A percentile compares a stretch with the other conserved stretches of the same genome.
phyloP scores from a whole-genome alignment of 306 rosid species.

The Urtica urens region DNA sequence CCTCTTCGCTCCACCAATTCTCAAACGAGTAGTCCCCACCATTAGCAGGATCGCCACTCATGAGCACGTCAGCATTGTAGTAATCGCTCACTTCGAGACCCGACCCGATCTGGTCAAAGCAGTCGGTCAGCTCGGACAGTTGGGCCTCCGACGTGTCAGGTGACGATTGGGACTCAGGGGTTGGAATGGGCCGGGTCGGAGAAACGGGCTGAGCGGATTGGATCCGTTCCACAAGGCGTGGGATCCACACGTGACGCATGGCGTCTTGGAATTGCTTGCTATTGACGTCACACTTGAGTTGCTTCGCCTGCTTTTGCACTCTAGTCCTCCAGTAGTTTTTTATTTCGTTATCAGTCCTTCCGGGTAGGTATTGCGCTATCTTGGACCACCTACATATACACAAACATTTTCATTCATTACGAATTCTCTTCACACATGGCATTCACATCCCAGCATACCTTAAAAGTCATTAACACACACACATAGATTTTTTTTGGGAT shows the following conservation, averaged over 20 bases:
- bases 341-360: conserved; percentile 89
- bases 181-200: background rate
- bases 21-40: conserved; percentile 37
- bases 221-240: conserved; percentile 67
- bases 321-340: conserved; percentile 95
- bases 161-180: conserved; percentile 1
- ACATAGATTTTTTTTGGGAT: background rate
- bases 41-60: conserved; percentile 4
- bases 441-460: background rate
- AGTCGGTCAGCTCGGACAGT: conserved; percentile 17
- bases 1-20: conserved; percentile 60
- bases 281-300: conserved; percentile 78
- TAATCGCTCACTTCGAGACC: conserved; percentile 10
- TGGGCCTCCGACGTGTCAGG: conserved; percentile 24
- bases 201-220: conserved; percentile 25
- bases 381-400: conserved; percentile 65
- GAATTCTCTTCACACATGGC: background rate
- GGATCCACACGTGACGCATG: conserved; percentile 79
- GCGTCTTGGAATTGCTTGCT: conserved; percentile 77
- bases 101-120: conserved; percentile 5
- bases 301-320: conserved; percentile 88
- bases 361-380: conserved; percentile 73
- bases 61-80: conserved; percentile 7
- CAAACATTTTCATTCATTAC: background rate
- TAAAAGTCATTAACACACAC: background rate